Conservation (phyloP, 1,284 basidiomycete species). For the Puccinia brachypodii region DNA sequence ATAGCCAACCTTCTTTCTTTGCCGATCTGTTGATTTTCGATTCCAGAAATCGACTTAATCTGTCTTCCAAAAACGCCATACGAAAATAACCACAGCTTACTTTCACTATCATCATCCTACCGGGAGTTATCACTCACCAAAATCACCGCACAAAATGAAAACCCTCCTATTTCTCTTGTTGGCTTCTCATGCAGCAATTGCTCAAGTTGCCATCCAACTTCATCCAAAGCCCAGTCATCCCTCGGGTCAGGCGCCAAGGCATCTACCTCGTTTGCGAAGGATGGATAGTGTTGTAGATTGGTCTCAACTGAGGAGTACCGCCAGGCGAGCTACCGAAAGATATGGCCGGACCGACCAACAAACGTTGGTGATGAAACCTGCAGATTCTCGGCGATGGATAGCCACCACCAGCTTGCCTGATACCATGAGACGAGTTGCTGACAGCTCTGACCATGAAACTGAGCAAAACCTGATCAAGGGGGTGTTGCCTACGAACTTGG, state of each 20-base stretch:
- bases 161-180: not conserved
- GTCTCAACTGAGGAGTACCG: constrained; percentile 18
- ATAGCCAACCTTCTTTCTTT: not conserved
- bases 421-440: constrained; percentile 1
- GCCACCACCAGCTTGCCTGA: constrained; percentile 25
- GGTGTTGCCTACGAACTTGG: not conserved
- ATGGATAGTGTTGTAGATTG: constrained; percentile 24
- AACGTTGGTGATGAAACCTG: not conserved
- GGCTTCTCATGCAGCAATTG: not conserved
- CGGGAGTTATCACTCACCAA: not conserved
- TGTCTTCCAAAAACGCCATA: not conserved
- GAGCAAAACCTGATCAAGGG: not conserved
- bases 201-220: constrained; percentile 12
- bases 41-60: constrained; percentile 25
- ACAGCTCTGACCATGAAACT: constrained; percentile 6
- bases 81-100: not conserved
- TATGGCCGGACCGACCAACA: not conserved
- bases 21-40: constrained; percentile 2
- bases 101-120: not conserved
- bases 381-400: constrained; percentile 27
- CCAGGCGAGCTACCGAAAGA: constrained; percentile 19
- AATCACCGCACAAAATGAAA: not conserved
- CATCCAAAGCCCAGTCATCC: not conserved
- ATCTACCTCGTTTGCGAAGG: not conserved
- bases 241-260: not conserved